Evolutionary conservation across 1,139 yeast species (phyloP).

Genomic region (Lizanozyma gosingica): DNA sequence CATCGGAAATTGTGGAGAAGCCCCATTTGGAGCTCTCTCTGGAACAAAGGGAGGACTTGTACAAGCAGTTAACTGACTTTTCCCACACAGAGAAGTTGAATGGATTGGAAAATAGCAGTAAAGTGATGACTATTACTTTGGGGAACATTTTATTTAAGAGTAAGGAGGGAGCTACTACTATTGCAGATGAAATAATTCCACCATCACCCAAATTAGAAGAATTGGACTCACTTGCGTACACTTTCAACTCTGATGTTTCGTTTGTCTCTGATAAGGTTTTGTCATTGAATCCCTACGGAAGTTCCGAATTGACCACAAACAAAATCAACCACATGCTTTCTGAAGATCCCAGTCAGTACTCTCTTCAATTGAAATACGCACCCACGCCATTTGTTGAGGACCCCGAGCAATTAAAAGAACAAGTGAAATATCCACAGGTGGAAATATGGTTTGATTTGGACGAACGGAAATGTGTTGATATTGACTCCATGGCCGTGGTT

Average conservation of each 20-base stretch:
- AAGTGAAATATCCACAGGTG: slow-evolving; percentile 37
- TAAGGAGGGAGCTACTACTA: slow-evolving; percentile 3
- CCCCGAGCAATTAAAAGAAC: slow-evolving; percentile 9
- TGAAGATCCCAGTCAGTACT: slow-evolving; percentile 29
- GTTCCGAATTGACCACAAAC: slow-evolving; percentile 11
- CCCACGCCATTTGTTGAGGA: slow-evolving; percentile 31
- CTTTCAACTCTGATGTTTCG: slow-evolving; percentile 37
- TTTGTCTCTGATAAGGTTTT: slow-evolving; percentile 30
- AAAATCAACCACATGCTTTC: slow-evolving; percentile 11
- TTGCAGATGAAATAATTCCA: slow-evolving; percentile 5
- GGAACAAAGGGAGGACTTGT: background rate
- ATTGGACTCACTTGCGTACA: slow-evolving; percentile 8
- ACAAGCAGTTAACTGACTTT: background rate
- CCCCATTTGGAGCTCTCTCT: background rate
- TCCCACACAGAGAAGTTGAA: slow-evolving; percentile 3
- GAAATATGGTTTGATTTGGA: slow-evolving; percentile 46
- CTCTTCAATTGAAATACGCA: slow-evolving; percentile 39
- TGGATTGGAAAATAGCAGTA: slow-evolving; percentile 11
- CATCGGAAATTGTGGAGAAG: background rate
- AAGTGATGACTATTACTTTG: slow-evolving; percentile 28
- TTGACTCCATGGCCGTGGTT: slow-evolving; percentile 31
- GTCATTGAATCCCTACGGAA: slow-evolving; percentile 22
- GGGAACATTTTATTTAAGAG: slow-evolving; percentile 28
- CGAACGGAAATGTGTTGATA: slow-evolving; percentile 27
- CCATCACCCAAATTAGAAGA: slow-evolving; percentile 4